phyloP scores from a whole-genome alignment of 768 basidiomycete genomes.

The Butyriboletus loyo region DNA sequence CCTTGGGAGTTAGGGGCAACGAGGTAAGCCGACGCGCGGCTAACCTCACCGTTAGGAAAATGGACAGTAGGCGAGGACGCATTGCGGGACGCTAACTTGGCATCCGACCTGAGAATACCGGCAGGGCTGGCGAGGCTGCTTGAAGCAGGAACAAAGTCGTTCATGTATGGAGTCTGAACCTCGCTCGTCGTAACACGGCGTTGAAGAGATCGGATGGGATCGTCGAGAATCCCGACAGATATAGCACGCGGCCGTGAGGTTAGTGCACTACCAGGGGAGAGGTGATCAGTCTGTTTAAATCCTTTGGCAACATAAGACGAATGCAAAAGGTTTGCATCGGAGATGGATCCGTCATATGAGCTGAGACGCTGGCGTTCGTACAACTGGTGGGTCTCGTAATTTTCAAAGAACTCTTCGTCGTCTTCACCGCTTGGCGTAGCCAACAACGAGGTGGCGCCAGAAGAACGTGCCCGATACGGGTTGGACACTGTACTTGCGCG shows the following conservation, averaged over 20 bases:
- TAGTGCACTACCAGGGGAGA: conserved; percentile 43
- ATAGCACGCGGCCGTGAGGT: conserved; percentile 71
- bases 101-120: conserved; percentile 58
- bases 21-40: conserved; percentile 64
- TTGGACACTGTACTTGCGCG: conserved; percentile 92
- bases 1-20: conserved; percentile 65
- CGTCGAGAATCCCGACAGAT: conserved; percentile 85
- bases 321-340: conserved; percentile 51
- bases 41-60: conserved; percentile 62
- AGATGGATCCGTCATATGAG: conserved; percentile 54
- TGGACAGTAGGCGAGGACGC: conserved; percentile 53
- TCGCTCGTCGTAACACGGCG: conserved; percentile 61
- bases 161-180: conserved; percentile 52
- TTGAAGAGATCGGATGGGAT: conserved; percentile 67
- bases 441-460: conserved; percentile 57
- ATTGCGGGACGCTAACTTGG: conserved; percentile 47
- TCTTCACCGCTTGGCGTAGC: conserved; percentile 62
- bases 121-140: conserved; percentile 34
- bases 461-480: conserved; percentile 74
- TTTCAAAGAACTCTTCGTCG: conserved; percentile 74
- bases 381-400: conserved; percentile 41
- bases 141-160: conserved; percentile 45
- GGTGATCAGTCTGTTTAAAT: conserved; percentile 72
- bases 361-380: conserved; percentile 58
- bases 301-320: conserved; percentile 66